Evolutionary conservation across 192 early-diverging fungal species (phyloP).

Genomic region (Mortierella alpina): DNA sequence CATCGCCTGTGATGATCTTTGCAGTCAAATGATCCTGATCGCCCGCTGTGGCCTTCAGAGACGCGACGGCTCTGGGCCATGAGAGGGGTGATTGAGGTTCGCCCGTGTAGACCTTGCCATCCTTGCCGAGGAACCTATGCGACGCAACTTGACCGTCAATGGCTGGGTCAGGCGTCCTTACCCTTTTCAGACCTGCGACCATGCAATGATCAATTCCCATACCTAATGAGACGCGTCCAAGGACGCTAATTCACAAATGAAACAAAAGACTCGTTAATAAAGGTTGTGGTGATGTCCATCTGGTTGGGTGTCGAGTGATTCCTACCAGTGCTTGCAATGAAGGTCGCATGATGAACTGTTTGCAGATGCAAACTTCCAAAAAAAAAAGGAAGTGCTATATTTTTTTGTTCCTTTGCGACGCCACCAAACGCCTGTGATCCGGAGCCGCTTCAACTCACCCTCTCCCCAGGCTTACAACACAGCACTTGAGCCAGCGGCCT

Average conservation of each 20-base stretch:
- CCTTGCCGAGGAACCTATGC: constrained; percentile 60
- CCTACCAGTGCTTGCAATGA: constrained; percentile 3
- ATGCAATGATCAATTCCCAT: not conserved
- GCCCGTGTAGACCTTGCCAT: constrained; percentile 60
- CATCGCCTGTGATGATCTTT: constrained; percentile 60
- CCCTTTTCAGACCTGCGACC: not conserved
- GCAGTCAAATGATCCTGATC: constrained; percentile 43
- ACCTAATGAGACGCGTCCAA: constrained; percentile 56
- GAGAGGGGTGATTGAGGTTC: constrained; percentile 40
- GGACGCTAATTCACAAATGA: constrained; percentile 11
- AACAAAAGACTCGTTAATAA: not conserved
- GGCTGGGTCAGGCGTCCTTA: too few relatives aligned
- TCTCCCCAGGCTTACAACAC: not conserved
- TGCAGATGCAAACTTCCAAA: not conserved
- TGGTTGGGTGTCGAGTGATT: not conserved
- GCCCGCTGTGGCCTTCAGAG: not conserved
- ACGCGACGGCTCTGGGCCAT: constrained; percentile 28
- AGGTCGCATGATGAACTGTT: not conserved
- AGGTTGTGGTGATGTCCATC: too few relatives aligned
- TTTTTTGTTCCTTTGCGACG: not conserved
- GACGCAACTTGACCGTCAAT: not conserved
- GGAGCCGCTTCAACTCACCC: not conserved
- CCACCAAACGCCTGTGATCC: too few relatives aligned
- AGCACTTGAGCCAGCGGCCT: not conserved
- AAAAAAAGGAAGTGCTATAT: not conserved